Conservation (phyloP, 1,284 basidiomycete genomes). For the Austropuccinia psidii region DNA sequence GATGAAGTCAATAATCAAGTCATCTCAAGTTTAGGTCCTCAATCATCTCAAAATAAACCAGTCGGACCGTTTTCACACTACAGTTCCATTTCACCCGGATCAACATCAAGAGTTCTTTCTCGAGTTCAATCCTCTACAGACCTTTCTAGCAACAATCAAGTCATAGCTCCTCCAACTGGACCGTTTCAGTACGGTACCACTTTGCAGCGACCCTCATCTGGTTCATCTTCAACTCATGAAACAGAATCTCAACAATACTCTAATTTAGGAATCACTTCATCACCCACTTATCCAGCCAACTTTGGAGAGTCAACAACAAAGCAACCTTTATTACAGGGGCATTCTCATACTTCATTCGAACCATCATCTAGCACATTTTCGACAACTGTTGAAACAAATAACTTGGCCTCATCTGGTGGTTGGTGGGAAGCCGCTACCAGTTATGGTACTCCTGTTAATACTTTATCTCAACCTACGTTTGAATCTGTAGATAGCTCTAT, state of each 20-base stretch:
- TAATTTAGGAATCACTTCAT: slow-evolving; percentile 33
- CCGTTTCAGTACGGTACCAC: slow-evolving; percentile 18
- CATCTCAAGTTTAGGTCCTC: slow-evolving; percentile 45
- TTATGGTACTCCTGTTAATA: slow-evolving; percentile 15
- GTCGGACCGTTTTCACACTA: slow-evolving; percentile 87
- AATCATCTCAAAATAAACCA: slow-evolving; percentile 41
- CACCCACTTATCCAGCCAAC: slow-evolving; percentile 24
- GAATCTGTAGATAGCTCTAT: slow-evolving; percentile 8
- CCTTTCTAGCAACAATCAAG: slow-evolving; percentile 29
- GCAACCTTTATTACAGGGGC: not conserved
- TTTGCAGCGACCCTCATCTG: slow-evolving; percentile 27
- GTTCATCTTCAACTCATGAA: slow-evolving; percentile 22
- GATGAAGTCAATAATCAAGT: slow-evolving; percentile 48
- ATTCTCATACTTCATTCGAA: slow-evolving; percentile 40
- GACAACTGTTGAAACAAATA: slow-evolving; percentile 33
- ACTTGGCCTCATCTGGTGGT: not conserved
- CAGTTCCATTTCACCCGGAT: slow-evolving; percentile 77
- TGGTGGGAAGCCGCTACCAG: slow-evolving; percentile 36
- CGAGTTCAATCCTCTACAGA: slow-evolving; percentile 45
- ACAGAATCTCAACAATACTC: slow-evolving; percentile 4
- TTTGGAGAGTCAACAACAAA: slow-evolving; percentile 13
- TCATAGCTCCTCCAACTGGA: slow-evolving; percentile 5
- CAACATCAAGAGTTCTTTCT: slow-evolving; percentile 46
- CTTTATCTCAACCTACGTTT: slow-evolving; percentile 6
- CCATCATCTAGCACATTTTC: slow-evolving; percentile 39